Evolutionary conservation across 2,329 filamentous ascomycete species (phyloP).

Genomic region (Xylogone sp.): DNA sequence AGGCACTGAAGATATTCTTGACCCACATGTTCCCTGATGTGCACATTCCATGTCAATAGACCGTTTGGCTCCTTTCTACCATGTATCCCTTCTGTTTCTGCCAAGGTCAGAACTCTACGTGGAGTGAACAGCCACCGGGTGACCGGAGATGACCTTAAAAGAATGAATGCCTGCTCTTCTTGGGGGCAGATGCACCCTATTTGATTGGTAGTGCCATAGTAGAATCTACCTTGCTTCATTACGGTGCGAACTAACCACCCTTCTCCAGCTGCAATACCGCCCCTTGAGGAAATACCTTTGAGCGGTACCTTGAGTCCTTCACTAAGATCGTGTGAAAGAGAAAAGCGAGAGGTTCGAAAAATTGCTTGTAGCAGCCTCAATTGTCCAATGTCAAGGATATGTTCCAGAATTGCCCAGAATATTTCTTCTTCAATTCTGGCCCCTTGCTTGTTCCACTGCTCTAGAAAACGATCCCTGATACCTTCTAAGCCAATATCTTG

Average conservation of each 20-base stretch:
- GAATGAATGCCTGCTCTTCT: neutral
- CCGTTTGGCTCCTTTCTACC: neutral
- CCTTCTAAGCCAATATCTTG: neutral
- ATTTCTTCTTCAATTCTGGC: neutral
- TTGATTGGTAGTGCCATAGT: neutral
- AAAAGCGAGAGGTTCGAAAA: neutral
- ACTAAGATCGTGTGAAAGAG: neutral
- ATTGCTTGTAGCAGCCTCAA: neutral
- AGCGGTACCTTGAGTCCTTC: neutral
- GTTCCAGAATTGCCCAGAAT: neutral
- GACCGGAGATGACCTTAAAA: neutral
- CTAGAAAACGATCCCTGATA: neutral
- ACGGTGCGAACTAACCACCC: neutral
- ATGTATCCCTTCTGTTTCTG: too few relatives aligned
- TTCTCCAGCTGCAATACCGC: neutral
- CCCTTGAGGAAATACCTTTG: neutral
- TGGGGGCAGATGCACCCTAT: neutral
- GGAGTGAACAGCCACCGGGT: neutral
- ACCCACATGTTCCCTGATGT: neutral
- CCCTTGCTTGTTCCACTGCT: neutral
- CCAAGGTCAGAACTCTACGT: neutral
- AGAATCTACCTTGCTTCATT: neutral
- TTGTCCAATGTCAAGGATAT: neutral
- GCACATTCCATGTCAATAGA: neutral
- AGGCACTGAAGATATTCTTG: neutral